Base-by-base conservation (phyloP, 768 basidiomycete genomes). In the Sporobolomyces roseus region DNA sequence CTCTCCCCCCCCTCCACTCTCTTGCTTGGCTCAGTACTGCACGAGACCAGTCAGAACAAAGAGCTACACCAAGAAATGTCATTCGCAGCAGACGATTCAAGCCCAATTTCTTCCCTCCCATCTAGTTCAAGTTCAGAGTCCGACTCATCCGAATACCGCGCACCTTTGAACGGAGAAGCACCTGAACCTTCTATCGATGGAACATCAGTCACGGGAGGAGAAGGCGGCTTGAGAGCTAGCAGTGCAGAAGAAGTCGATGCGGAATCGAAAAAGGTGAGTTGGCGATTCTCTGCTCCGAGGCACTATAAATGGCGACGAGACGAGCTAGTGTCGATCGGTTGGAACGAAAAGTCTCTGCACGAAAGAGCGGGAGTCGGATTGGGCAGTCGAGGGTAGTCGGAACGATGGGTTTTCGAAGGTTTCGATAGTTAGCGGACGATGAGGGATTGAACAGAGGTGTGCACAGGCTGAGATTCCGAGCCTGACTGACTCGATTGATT, bases 151-250 rank as follows among this genome's bases (percentile, higher is more conserved):
- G 66, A 69, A 10, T 73, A 69, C 61, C 27, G 58, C n/a, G 72
- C 68, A 2, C 72, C 72, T 1, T 41, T 73, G 2, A 56, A 27
- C 9, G 72, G 72, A 8, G 65, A 70, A 9, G 65, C 63, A 2
- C 72, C 72, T 1, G 72, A 73, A 35, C 68, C 72, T 14, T 50
- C 43, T 3, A 67, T 73, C 23, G 72, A 67, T 9, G 72, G 72
- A 0, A 73, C 65, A 3, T 61, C 58, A 23, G 65, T 62, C 5
- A 46, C 16, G 2, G 72, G 68, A 3, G 72, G 66, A 8, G 72
- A 68, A 50, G 65, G 65, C 16, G 72, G 65, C 0, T 10, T 70
- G 14, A 23, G 72, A 16, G 68, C 68, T 0, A 29, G 38, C 6
- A 54, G 19, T 3, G 25, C 17, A 1, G 62, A 59, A 30, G 63